Base-by-base conservation (phyloP, 805 yeast genomes). In the Pichia kluyveri region DNA sequence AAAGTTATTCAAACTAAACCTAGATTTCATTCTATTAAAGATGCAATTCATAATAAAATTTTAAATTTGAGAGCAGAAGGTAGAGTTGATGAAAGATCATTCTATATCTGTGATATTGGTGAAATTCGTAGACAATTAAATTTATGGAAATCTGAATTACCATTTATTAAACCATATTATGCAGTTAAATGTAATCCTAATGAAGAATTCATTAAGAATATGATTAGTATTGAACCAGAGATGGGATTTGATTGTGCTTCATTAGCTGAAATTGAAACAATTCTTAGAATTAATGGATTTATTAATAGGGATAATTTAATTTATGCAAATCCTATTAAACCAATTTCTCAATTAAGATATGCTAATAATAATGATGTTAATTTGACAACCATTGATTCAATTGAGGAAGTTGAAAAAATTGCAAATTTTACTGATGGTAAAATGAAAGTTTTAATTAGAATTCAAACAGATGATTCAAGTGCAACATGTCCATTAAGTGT, bases 171-270 rank as follows among this genome's bases (percentile, higher is more conserved):
- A 48, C 96, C 97, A n/a, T 83, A 76, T 60, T 91, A 90, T 66
- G 99, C 99, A 18, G 93, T 91, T 56, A 91, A 91, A 68, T 91
- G 98, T 69, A 91, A 91, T 70, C 84, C 89, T 38, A 82, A 88
- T 61, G 56, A 68, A 8, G 68, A 68, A 47, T 79, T 91, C 12
- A 63, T 91, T 53, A 60, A 68, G 43, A 63, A 74, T 30, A 72
- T 91, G 55, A 80, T 78, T 3, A 52, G 67, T 4, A 65, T 82
- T 53, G 95, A 93, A 28, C 17, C 14, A 1, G 19, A 38, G 31
- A 75, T 80, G 46, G 83, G 83, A 49, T 91, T 91, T 60, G 99
- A 91, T 64, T 91, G 99, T 69, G 98, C 98, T 6, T 86, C 96
- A 23, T 80, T 83, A 60, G 75, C 75, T 53, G 99, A 91, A 68